Percentiles rank a stretch among this genome's conserved stretches.
Conservation (phyloP, 139 green algal genomes). For the Chlamydomonas incerta region DNA sequence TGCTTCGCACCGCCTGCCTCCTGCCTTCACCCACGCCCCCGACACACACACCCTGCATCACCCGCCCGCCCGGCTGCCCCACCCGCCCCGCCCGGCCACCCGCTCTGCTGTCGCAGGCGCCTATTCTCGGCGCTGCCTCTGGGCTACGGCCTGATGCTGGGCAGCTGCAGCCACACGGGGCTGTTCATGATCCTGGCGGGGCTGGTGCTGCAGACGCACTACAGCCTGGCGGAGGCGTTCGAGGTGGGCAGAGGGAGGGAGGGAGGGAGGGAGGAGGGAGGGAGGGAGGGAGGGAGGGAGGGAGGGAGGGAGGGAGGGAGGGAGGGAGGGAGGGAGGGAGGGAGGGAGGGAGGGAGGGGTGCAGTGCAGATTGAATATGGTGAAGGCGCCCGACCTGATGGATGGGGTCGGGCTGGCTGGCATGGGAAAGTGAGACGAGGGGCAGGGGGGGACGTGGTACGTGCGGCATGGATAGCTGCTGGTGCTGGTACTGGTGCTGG, state of each 20-base stretch:
- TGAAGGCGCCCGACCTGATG: too few relatives aligned
- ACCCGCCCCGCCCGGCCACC: too few relatives aligned
- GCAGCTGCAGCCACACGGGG: constrained; percentile 25
- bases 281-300: too few relatives aligned
- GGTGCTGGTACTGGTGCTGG: too few relatives aligned
- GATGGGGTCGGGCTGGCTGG: too few relatives aligned
- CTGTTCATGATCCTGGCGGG: constrained; percentile 40
- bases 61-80: too few relatives aligned
- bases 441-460: too few relatives aligned
- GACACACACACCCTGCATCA: background rate
- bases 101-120: constrained; percentile 5
- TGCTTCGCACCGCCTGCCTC: background rate
- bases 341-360: background rate
- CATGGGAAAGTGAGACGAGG: too few relatives aligned
- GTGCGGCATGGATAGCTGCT: too few relatives aligned
- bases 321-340: background rate
- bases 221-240: background rate
- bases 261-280: background rate
- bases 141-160: constrained; percentile 33
- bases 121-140: background rate
- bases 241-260: background rate
- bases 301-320: too few relatives aligned
- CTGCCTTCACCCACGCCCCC: background rate
- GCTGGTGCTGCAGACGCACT: constrained; percentile 39
- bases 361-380: too few relatives aligned